phyloP scores from a whole-genome alignment of 768 basidiomycete genomes.

The Amanita rimosa region DNA sequence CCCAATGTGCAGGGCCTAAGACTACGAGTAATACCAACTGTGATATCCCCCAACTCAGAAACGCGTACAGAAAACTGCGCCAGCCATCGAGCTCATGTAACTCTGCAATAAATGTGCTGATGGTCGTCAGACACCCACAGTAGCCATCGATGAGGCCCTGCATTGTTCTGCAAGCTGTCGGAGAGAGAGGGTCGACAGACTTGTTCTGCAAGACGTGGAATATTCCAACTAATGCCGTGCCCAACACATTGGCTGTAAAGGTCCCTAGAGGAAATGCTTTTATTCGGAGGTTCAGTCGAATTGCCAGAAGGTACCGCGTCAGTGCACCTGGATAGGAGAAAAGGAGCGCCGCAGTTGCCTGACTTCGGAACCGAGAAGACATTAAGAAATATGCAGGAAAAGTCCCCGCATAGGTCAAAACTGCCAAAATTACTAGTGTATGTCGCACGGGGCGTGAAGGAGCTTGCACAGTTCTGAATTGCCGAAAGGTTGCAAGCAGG shows the following conservation, averaged over 20 bases:
- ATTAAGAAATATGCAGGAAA: conserved; percentile 73
- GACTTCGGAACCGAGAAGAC: conserved; percentile 54
- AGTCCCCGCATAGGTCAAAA: conserved; percentile 63
- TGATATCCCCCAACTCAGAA: conserved; percentile 55
- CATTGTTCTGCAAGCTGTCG: conserved; percentile 55
- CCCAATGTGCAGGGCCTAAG: conserved; percentile 54
- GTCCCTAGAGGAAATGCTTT: conserved; percentile 70
- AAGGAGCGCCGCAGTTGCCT: conserved; percentile 78
- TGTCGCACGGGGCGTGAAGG: conserved; percentile 34
- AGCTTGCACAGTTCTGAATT: conserved; percentile 15
- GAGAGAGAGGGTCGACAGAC: conserved; percentile 26
- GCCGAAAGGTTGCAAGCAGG: conserved; percentile 28
- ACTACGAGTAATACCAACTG: conserved; percentile 66
- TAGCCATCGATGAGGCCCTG: conserved; percentile 86
- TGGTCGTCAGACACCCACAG: conserved; percentile 89
- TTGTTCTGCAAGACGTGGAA: conserved; percentile 63
- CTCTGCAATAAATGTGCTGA: conserved; percentile 90
- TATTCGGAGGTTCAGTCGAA: conserved; percentile 53
- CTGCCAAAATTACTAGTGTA: conserved; percentile 38
- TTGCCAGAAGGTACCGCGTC: conserved; percentile 70
- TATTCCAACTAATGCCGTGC: conserved; percentile 73
- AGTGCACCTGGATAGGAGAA: conserved; percentile 87
- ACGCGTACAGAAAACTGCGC: conserved; percentile 58
- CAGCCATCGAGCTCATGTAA: conserved; percentile 41
- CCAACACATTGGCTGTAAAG: conserved; percentile 60